phyloP scores from a whole-genome alignment of 2,329 filamentous ascomycete genomes.

The Zymoseptoria tritici region DNA sequence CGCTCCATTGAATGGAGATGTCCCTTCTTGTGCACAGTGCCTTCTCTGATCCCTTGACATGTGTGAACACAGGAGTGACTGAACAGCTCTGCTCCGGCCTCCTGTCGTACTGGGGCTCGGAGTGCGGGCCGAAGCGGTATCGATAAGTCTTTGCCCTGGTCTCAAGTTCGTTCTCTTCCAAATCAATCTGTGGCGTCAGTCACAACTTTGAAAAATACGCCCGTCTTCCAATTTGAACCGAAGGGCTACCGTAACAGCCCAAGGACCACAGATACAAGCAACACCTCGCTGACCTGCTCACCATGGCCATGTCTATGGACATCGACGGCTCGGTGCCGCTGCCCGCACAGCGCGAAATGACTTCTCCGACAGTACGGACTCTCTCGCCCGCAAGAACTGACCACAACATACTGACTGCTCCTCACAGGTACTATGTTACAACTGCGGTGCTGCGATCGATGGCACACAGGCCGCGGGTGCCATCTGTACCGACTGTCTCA shows the following conservation, averaged over 20 bases:
- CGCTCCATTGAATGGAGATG: background rate
- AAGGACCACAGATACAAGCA: background rate
- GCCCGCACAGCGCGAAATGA: conserved; percentile 24
- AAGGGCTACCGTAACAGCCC: background rate
- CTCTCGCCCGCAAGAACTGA: background rate
- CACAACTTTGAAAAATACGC: background rate
- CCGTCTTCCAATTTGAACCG: no score
- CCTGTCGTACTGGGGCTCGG: background rate
- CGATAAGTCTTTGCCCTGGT: background rate
- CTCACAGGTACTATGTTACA: conserved; percentile 64
- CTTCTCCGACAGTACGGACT: conserved; percentile 52
- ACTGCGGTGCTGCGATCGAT: conserved; percentile 93
- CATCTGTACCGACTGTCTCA: conserved; percentile 92
- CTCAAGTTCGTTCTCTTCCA: background rate
- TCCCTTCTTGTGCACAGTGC: background rate
- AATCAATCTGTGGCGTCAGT: background rate
- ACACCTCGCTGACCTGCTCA: background rate
- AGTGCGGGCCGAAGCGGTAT: background rate
- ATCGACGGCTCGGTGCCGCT: conserved; percentile 28
- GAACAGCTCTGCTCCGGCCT: background rate
- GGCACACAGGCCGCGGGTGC: conserved; percentile 79
- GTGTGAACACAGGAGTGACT: background rate
- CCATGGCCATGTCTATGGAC: conserved; percentile 28
- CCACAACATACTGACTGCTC: background rate
- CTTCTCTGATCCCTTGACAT: background rate